Base-by-base conservation (phyloP, 1,284 basidiomycete genomes). In the Rhodotorula mucilaginosa region DNA sequence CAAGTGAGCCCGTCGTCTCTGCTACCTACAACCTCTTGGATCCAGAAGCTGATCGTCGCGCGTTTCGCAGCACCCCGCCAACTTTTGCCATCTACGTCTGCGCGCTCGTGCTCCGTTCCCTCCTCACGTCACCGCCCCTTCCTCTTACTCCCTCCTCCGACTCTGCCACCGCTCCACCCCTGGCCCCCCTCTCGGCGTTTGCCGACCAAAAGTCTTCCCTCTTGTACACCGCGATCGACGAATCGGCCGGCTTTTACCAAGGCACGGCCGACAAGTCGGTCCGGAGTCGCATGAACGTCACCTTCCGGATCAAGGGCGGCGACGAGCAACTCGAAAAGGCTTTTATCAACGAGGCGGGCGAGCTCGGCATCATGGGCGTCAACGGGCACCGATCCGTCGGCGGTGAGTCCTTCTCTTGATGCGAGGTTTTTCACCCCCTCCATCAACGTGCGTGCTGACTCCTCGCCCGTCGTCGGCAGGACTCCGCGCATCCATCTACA, bases 41-140 rank as follows among this genome's bases (percentile, higher is more conserved):
- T 34, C 3, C 12, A 8, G 19, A 21, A 47, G 13, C 39, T 19
- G n/a, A 21, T 5, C 12, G 16, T 19, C 21, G 0, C 49, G 39
- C 54, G n/a, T 19, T 26, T 6, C 47, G 3, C 61, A 76, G 74
- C 84, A 99, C 97, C 2, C 97, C 97, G 2, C 89, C 93, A 2
- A 92, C 93, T 77, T 88, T 99, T 80, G 83, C 93, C 68, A 90
- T 99, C 79, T 99, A 99, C 82, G 89, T 97, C 71, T 87, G 91
- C 5, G 91, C 91, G 3, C 85, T 99, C 60, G 94, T 98, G 26
- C 86, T 99, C 73, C 83, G 87, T 79, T 85, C 90, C 69, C 88
- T 91, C 80, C 74, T 84, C 31, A 71, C 71, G 39, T 76, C 79
- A 31, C 75, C 75, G 2, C 75, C 75, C 3, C 46, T 69, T 7